Evolutionary conservation across 2,329 filamentous ascomycete species (phyloP), one percentile per base, ranked within the genome.

Genomic region (Fusarium sp.): DNA sequence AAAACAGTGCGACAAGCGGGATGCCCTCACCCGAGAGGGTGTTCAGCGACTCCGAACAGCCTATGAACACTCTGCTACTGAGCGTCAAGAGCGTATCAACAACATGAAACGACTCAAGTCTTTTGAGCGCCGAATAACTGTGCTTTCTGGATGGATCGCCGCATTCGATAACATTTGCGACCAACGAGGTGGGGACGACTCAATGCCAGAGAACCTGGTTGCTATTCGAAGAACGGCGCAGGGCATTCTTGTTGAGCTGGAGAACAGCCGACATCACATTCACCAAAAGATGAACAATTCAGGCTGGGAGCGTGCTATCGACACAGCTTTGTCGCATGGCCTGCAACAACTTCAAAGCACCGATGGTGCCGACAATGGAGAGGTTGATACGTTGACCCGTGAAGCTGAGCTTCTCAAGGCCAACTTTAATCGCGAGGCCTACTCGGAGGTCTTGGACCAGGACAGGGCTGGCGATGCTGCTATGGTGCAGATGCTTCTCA

Each of bases 121-220:
- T 54, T 89, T 97, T 32, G 93, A 97, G 80, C 88, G 93, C 68
- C 88, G 96, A 17, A 97, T 97, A 65, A 86, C 89, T 8, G 84
- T 97, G 62, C 84, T 99, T n/a, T 94, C 92, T 5, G 90, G 91
- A 2, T 99, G 96, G 96, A 91, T 97, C 57, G 92, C 92, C 2
- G 93, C 94, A 3, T 99, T 98, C 73, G 95, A 98, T 67, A 84
- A 86, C 2, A 87, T 96, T 4, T 95, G 91, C 71, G 92, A 93
- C 39, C 85, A 84, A 47, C 85, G 89, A 19, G 74, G 71, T 0
- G 77, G 75, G 0, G 73, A 75, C 52, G 87, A 89, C 20, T 80
- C 85, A 0, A 89, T 90, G 85, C 88, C 94, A 2, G 80, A 86
- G 32, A 92, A 88, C 69, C 81, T 97, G 44, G 79, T 84, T 4